phyloP scores from a whole-genome alignment of 345 rosid species.

The Salix exigua region DNA sequence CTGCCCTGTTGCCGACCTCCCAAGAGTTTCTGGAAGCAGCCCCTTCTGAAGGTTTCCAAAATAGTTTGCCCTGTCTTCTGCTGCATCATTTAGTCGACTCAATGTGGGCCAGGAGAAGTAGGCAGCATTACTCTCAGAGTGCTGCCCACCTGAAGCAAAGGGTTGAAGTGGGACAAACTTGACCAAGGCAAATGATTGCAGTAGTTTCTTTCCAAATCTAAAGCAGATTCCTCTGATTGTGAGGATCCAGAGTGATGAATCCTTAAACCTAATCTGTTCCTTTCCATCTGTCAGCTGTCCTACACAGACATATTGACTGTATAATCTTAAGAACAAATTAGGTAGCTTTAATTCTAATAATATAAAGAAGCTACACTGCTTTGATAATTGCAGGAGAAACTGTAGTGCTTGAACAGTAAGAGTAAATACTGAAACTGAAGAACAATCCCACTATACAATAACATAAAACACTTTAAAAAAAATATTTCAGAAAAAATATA shows the following conservation, averaged over 20 bases:
- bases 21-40: constrained; percentile 70
- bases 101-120: constrained; percentile 95
- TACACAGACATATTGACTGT: constrained; percentile 15
- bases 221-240: constrained; percentile 65
- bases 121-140: constrained; percentile 78
- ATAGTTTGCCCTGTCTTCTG: constrained; percentile 90
- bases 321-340: not conserved
- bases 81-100: constrained; percentile 75
- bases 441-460: not conserved
- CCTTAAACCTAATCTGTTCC: constrained; percentile 40
- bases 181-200: constrained; percentile 42
- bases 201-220: constrained; percentile 65
- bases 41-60: constrained; percentile 94
- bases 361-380: not conserved
- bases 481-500: not conserved
- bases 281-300: constrained; percentile 52
- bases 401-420: not conserved
- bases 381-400: not conserved
- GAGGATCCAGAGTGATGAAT: constrained; percentile 55
- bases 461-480: not conserved
- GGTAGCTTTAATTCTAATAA: not conserved
- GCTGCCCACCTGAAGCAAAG: constrained; percentile 73
- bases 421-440: not conserved
- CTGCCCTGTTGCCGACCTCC: constrained; percentile 73
- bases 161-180: constrained; percentile 60